Percentiles rank a stretch among this genome's conserved stretches.
Evolutionary conservation across 139 green algal species (phyloP).

Genomic region (Limnomonas spitsbergensis): DNA sequence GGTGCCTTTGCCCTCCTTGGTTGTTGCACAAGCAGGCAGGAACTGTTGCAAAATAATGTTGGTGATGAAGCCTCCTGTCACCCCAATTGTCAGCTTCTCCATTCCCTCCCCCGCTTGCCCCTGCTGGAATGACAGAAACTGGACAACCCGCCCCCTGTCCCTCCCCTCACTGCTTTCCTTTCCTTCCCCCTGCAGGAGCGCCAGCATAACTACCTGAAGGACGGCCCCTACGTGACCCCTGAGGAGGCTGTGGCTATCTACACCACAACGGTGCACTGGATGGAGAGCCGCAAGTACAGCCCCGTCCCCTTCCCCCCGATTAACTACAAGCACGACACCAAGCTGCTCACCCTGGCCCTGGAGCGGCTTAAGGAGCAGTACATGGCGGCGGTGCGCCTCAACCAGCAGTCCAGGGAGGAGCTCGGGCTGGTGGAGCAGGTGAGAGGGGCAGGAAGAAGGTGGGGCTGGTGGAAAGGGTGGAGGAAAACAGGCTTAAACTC

Average conservation of each 20-base stretch:
- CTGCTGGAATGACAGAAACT: no score
- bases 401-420: conserved; percentile 96
- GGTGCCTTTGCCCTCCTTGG: no score
- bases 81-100: no score
- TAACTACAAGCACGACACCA: conserved; percentile 99
- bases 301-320: conserved; percentile 98
- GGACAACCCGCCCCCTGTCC: no score
- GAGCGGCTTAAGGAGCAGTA: conserved; percentile 99
- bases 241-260: conserved; percentile 97
- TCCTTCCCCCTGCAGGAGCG: conserved; percentile 18
- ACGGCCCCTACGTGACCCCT: conserved; percentile 85
- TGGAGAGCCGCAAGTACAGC: conserved; percentile 95
- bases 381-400: conserved; percentile 89
- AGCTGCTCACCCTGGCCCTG: conserved; percentile 98
- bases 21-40: no score
- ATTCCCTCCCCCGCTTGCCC: no score
- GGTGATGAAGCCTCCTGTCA: no score
- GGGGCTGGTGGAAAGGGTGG: neutral
- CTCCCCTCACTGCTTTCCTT: no score
- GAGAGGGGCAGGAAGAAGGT: neutral
- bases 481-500: no score
- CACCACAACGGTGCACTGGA: conserved; percentile 98
- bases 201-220: conserved; percentile 29
- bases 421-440: conserved; percentile 96
- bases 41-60: no score